These are phyloP conservation scores for Verticillium nubilum DNA, from an alignment of 2,329 filamentous ascomycete species.

Conservation along the genomic window DNA sequence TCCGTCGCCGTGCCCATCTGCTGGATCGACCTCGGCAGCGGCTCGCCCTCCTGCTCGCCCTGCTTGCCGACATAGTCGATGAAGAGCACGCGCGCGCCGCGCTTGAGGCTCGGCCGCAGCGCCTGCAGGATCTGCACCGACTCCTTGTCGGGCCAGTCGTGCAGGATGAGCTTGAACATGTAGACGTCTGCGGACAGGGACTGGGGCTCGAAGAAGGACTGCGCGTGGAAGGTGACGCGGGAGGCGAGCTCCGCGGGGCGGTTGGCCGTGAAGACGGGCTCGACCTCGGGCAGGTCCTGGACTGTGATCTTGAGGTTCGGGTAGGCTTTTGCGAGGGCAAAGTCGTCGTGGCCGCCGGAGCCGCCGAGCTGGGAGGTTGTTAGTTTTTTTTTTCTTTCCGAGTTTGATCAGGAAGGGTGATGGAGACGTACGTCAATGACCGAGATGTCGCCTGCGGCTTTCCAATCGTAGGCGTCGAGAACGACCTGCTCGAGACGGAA, in stretches of 20 bases:
- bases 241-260: constrained; percentile 24
- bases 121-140: constrained; percentile 31
- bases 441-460: constrained; percentile 24
- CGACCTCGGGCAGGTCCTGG: constrained; percentile 35
- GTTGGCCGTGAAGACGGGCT: constrained; percentile 27
- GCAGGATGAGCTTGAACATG: constrained; percentile 48
- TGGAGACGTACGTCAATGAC: constrained; percentile 31
- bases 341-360: constrained; percentile 34
- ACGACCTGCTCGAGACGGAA: constrained; percentile 29
- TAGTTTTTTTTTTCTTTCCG: too few species aligned
- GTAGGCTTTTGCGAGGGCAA: constrained; percentile 33
- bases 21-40: constrained; percentile 28
- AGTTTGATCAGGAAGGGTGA: not conserved
- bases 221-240: constrained; percentile 28
- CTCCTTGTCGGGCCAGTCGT: constrained; percentile 48
- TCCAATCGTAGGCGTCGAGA: constrained; percentile 28
- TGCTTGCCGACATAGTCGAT: constrained; percentile 33
- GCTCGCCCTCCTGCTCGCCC: constrained; percentile 14
- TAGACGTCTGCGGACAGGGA: constrained; percentile 39
- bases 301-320: constrained; percentile 35
- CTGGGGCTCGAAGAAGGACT: constrained; percentile 34
- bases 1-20: constrained; percentile 37
- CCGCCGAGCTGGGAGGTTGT: constrained; percentile 29
- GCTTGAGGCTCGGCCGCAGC: constrained; percentile 36
- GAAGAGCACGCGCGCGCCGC: constrained; percentile 32